phyloP scores from a whole-genome alignment of 345 rosid genomes.

The Citrus unshiu region DNA sequence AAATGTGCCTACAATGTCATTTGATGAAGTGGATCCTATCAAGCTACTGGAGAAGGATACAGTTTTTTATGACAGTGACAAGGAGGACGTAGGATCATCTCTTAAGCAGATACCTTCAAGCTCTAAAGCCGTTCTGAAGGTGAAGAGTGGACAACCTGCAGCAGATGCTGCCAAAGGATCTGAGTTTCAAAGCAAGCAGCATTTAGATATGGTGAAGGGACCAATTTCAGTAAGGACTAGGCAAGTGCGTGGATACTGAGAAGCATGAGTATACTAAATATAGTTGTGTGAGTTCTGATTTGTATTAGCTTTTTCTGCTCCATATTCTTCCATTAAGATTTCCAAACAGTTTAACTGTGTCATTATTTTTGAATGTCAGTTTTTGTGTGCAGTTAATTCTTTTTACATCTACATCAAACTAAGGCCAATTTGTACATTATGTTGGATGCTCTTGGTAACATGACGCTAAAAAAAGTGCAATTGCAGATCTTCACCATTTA shows the following conservation, averaged over 20 bases:
- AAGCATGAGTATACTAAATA: constrained; percentile 14
- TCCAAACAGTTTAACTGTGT: constrained; percentile 11
- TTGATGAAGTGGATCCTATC: constrained; percentile 40
- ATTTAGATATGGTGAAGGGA: constrained; percentile 35
- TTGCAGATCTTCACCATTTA: not conserved
- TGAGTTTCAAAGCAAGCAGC: constrained; percentile 15
- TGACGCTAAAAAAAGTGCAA: not conserved
- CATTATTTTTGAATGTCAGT: constrained; percentile 11
- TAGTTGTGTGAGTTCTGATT: constrained; percentile 9
- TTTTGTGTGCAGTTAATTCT: not conserved
- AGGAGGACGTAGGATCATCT: constrained; percentile 22
- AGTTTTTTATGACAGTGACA: constrained; percentile 51
- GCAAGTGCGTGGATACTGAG: constrained; percentile 59
- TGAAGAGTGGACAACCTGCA: constrained; percentile 22
- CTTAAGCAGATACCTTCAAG: constrained; percentile 26
- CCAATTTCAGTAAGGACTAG: constrained; percentile 60
- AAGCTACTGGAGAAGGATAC: constrained; percentile 60
- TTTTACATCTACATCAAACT: not conserved
- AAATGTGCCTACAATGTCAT: constrained; percentile 30
- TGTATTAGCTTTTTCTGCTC: constrained; percentile 12
- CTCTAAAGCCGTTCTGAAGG: constrained; percentile 30
- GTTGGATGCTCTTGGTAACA: not conserved
- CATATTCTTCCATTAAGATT: constrained; percentile 11
- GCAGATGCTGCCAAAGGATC: constrained; percentile 26
- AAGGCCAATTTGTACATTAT: not conserved